A percentile compares a stretch with the other conserved stretches of the same genome.
These are phyloP conservation scores for Talaromyces atroroseus DNA, from an alignment of 2,329 filamentous ascomycete genomes.

Conservation along the genomic window DNA sequence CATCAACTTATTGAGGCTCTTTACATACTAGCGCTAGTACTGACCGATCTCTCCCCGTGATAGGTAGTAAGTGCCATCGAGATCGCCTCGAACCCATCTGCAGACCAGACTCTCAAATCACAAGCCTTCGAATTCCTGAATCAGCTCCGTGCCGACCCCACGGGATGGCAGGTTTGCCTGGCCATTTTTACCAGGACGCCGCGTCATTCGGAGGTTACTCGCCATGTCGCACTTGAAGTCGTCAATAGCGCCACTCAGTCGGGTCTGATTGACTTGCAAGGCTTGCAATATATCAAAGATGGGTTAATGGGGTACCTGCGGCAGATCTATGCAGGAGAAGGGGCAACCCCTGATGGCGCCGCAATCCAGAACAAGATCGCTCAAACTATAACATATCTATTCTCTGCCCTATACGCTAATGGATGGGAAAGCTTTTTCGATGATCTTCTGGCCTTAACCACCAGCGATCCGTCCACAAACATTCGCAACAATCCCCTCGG, in stretches of 20 bases:
- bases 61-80: conserved; percentile 93
- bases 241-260: conserved; percentile 87
- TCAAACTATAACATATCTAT: conserved; percentile 90
- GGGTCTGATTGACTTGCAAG: conserved; percentile 66
- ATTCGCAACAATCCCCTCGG: conserved; percentile 65
- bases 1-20: not conserved
- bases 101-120: conserved; percentile 66
- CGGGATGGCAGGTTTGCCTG: conserved; percentile 87
- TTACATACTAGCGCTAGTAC: conserved; percentile 12
- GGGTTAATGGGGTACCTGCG: conserved; percentile 75
- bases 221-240: conserved; percentile 83
- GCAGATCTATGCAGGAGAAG: conserved; percentile 61
- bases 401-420: conserved; percentile 76
- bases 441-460: conserved; percentile 75
- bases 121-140: conserved; percentile 63
- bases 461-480: conserved; percentile 51
- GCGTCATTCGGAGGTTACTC: conserved; percentile 72
- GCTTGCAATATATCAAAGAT: conserved; percentile 71
- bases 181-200: conserved; percentile 76
- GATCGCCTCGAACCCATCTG: conserved; percentile 79
- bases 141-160: conserved; percentile 73
- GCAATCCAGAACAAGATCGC: conserved; percentile 94
- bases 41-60: conserved; percentile 2
- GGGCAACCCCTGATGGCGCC: conserved; percentile 59
- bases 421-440: conserved; percentile 89